Evolutionary conservation across 2,329 filamentous ascomycete species (phyloP), one percentile per base, ranked within the genome.

Genomic region (Aureobasidium sp.): DNA sequence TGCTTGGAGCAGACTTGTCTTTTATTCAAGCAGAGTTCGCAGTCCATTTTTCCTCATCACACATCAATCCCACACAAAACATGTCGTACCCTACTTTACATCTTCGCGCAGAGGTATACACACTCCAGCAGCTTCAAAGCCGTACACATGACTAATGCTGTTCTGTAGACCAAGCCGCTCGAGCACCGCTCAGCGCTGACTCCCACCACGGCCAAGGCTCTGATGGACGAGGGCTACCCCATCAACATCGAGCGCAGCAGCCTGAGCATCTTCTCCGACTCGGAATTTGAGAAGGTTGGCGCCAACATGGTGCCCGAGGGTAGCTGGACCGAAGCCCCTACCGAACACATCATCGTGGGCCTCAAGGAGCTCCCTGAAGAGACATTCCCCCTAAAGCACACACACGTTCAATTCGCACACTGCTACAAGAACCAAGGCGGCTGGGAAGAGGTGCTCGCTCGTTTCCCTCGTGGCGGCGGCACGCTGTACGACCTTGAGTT

Each of bases 401-500:
- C 84, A 24, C 72, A 74, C 62, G 71, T 74, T 11, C 72, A 74
- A 64, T 74, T 74, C 63, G 72, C 72, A 24, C 73, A 75, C 54
- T 74, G 71, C 68, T 74, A 74, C 67, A 74, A 74, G 66, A 67
- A 67, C 67, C 90, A 94, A 76, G 84, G 77, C 31, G 88, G 87
- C 31, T 96, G 90, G 90, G 84, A 90, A 62, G 82, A 83, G 45
- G 89, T 91, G 6, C 84, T 96, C n/a, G 81, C 85, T 62, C 83
- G 92, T 61, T 97, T 91, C 74, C 82, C 88, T 31, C 82, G 85
- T 27, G 91, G 90, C 62, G 85, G 85, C 60, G 90, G 90, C 67
- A 87, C 84, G 0, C 83, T 97, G 15, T 84, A 91, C 63, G 92
- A 97, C 70, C 82, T 97, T 40, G 92, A 96, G 73, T 97, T 96